A percentile compares a stretch with the other conserved stretches of the same genome.
These are phyloP conservation scores for Tylopilus sp. DNA, from an alignment of 768 basidiomycete species.

Conservation along the genomic window DNA sequence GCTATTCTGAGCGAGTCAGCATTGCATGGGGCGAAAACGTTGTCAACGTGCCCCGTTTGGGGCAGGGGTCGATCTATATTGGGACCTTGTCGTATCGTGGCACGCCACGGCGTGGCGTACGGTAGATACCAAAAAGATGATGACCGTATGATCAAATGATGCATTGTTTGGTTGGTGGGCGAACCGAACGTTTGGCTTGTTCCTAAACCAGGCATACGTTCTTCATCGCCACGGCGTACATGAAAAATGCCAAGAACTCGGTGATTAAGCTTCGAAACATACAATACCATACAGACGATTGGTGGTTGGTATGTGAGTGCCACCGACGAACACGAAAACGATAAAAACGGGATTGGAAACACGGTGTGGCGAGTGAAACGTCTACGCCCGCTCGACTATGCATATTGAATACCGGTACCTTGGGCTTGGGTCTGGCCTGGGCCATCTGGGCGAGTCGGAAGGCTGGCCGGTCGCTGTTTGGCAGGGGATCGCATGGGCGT, in stretches of 20 bases:
- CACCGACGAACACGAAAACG: neutral
- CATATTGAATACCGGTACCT: too few relatives aligned
- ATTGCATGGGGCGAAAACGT: neutral
- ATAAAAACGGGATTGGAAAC: too few relatives aligned
- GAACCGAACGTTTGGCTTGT: too few relatives aligned
- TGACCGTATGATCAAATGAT: neutral
- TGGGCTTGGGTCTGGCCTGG: too few relatives aligned
- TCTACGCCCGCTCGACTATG: too few relatives aligned
- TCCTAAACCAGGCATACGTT: neutral
- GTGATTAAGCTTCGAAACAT: constrained; percentile 18
- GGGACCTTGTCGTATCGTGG: neutral
- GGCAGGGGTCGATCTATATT: neutral
- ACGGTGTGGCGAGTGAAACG: too few relatives aligned
- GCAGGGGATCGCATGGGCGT: neutral
- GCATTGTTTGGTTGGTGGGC: neutral
- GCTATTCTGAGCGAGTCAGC: constrained; percentile 26
- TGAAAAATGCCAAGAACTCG: constrained; percentile 5
- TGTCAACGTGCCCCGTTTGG: neutral
- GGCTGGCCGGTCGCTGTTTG: constrained; percentile 14
- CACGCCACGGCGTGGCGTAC: neutral
- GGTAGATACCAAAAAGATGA: neutral
- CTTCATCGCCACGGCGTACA: constrained; percentile 2
- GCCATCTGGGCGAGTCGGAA: too few relatives aligned
- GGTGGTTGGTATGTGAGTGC: neutral
- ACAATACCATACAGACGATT: neutral